Evolutionary conservation across 345 rosid species (phyloP), one percentile per base, ranked within the genome.

Genomic region (Arabidopsis suecica): DNA sequence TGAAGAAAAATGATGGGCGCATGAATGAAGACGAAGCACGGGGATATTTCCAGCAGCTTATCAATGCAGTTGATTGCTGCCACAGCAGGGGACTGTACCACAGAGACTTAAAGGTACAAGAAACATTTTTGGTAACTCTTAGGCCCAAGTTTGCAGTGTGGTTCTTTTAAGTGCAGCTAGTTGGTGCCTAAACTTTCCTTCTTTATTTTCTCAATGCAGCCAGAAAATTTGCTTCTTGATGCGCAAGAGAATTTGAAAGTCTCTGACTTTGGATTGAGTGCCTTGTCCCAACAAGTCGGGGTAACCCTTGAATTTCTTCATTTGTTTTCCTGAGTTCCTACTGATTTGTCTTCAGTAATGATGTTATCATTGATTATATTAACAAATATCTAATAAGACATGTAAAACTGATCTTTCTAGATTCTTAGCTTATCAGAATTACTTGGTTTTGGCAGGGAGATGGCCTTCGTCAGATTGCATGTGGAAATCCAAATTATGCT

Each of bases 31-130:
- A 89, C 37, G 93, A 92, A 77, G 97, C 97, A 37, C 87, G 94
- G n/a, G 82, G 87, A 78, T 90, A 95, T 65, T 95, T 95, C 74
- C 99, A 92, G 86, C 96, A 92, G 81, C 97, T 95, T 80, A 88
- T 95, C 45, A 86, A 88, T 83, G 90, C 86, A 23, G 91, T 95
- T 68, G 91, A 86, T 84, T 95, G 86, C 74, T 95, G 99, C 81
- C 97, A 95, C 72, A 90, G 87, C 79, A 85, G 88, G 82, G 99
- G 94, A 65, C 85, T 95, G 64, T 92, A 81, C 81, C 97, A 95
- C 74, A 83, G 91, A 82, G 88, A 95, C 72, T 86, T 95, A 53
- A 90, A 95, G 89, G 99, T 95, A 75, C 58, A 54, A 13, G 4
- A 67, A 36, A 22, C 14, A 44, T 58, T 71, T 60, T 70, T 78